Evolutionary conservation across 2,329 filamentous ascomycete species (phyloP), one percentile per base, ranked within the genome.

Genomic region (Trichoderma sp.): DNA sequence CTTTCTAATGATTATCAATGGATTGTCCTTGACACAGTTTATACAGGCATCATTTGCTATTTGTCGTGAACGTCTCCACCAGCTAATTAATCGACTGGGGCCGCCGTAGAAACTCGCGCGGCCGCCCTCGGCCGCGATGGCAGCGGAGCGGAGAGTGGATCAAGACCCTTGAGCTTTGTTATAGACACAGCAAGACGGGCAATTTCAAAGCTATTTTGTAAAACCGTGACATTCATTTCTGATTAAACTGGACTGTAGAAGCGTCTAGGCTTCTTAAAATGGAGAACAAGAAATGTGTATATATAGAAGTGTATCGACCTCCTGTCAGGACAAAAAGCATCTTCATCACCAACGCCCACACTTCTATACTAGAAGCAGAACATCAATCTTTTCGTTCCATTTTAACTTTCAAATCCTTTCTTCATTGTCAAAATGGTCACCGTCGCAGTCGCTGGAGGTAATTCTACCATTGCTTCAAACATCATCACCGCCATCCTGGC

Each of bases 401-500:
- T 7, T n/a, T 16, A 27, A 55, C n/a, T 13, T 13, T 10, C 21
- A 57, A 1, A 19, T 29, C 2, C 62, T 31, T 40, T 27, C 16
- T 31, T 2, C 52, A 16, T 40, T 24, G 24, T 43, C 61, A 69
- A 58, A 64, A 69, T 69, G 61, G 68, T 69, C 16, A 69, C 68
- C 1, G 68, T 66, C 21, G 68, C 68, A 14, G 33, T 69, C 21
- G 61, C 68, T 0, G 68, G 68, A 66, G 61, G 60, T n/a, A 33
- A 37, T 35, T 69, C 68, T 24, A 27, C 49, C 53, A 58, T 69
- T 2, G 68, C 61, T 16, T 69, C 68, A 13, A 69, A 65, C 61
- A 66, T 69, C 61, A 65, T 69, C 40, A 10, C 19, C 47, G 53
- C 52, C n/a, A 66, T 69, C 40, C 52, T 69, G 5, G 68, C 68